These are phyloP conservation scores for Phytopythium litorale DNA, from an alignment of 352 stramenopile species.

Conservation along the genomic window DNA sequence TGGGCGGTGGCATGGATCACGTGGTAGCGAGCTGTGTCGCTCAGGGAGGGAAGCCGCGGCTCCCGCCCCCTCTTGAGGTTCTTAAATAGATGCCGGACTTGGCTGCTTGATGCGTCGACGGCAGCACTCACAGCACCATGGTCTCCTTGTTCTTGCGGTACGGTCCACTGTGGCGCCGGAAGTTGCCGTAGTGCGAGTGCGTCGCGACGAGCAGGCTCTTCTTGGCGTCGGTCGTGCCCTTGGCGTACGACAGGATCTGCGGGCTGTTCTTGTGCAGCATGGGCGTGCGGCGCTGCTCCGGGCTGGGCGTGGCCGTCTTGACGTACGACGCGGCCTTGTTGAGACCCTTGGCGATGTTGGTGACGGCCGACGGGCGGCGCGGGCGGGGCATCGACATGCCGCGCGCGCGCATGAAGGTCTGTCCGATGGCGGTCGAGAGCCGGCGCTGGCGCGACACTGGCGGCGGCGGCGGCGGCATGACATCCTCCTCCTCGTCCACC, in stretches of 20 bases:
- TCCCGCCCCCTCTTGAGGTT: neutral
- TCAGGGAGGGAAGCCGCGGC: neutral
- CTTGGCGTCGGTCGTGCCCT: conserved; percentile 25
- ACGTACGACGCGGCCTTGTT: conserved; percentile 33
- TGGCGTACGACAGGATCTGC: conserved; percentile 33
- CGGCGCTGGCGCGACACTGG: conserved; percentile 9
- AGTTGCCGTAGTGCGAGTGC: conserved; percentile 45
- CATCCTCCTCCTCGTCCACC: conserved; percentile 20
- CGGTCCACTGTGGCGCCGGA: conserved; percentile 44
- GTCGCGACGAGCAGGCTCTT: conserved; percentile 35
- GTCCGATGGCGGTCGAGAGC: conserved; percentile 24
- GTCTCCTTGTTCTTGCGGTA: conserved; percentile 47
- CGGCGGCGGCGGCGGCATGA: conserved; percentile 6
- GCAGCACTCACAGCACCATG: conserved; percentile 23
- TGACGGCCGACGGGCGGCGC: conserved; percentile 21
- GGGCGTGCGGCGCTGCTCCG: conserved; percentile 18
- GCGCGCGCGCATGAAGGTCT: conserved; percentile 22
- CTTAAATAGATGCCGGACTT: conserved; percentile 6
- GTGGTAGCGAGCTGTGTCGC: conserved; percentile 4
- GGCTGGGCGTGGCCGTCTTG: conserved; percentile 11
- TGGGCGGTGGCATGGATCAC: neutral
- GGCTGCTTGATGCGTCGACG: neutral
- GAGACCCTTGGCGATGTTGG: conserved; percentile 25
- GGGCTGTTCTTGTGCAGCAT: conserved; percentile 29
- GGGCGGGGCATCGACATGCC: conserved; percentile 30